Conservation (phyloP, 2,329 filamentous ascomycete genomes). For the Pseudocercospora ulei region DNA sequence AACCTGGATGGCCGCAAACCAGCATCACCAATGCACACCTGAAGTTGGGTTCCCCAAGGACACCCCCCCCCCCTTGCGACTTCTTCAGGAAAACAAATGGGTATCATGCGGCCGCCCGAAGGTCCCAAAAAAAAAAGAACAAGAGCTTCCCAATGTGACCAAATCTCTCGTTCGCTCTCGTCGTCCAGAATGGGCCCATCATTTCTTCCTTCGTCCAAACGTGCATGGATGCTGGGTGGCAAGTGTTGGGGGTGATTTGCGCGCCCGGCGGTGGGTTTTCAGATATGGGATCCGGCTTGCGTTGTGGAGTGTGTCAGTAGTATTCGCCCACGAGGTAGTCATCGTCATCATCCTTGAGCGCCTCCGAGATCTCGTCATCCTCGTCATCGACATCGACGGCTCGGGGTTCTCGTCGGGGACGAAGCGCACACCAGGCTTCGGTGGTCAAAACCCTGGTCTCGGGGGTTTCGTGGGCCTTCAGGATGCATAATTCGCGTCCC, state of each 20-base stretch:
- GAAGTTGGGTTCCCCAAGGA: no score
- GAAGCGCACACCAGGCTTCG: slow-evolving; percentile 26
- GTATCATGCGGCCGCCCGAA: no score
- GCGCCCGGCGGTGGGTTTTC: slow-evolving; percentile 1
- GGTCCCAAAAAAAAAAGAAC: not conserved
- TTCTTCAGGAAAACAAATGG: no score
- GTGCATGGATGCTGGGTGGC: not conserved
- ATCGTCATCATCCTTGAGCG: slow-evolving; percentile 3
- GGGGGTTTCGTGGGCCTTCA: slow-evolving; percentile 31
- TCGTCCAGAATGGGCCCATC: not conserved
- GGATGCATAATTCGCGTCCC: slow-evolving; percentile 34
- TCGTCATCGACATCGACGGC: slow-evolving; percentile 28
- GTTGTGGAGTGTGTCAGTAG: slow-evolving; percentile 8
- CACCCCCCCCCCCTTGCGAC: no score
- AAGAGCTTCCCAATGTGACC: not conserved
- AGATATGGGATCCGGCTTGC: no score
- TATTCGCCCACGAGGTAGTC: slow-evolving; percentile 2
- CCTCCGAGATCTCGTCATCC: slow-evolving; percentile 5
- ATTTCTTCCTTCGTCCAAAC: not conserved
- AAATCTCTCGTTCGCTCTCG: not conserved
- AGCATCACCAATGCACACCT: no score
- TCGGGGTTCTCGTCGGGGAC: not conserved
- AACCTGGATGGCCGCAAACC: no score
- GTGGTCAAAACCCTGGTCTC: slow-evolving; percentile 17
- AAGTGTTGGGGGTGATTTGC: slow-evolving; percentile 2